A percentile compares a stretch with the other conserved stretches of the same genome.
These are phyloP conservation scores for Penicillium carneum DNA, from an alignment of 2,329 filamentous ascomycete species.

Conservation along the genomic window DNA sequence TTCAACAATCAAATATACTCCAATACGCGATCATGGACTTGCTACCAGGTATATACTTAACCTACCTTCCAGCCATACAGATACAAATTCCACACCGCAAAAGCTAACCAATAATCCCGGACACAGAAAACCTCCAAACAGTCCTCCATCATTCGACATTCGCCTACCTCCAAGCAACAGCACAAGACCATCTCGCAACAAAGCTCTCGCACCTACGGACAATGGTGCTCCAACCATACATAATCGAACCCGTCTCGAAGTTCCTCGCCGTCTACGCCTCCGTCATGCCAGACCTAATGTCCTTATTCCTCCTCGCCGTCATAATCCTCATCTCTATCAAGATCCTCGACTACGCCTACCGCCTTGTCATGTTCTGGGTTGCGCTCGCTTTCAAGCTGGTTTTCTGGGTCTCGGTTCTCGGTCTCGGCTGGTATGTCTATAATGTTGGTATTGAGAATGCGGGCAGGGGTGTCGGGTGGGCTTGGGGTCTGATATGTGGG, in stretches of 20 bases:
- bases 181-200: constrained; percentile 29
- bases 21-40: constrained; percentile 27
- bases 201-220: constrained; percentile 40
- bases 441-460: constrained; percentile 45
- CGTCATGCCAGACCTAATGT: constrained; percentile 46
- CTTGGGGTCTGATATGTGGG: constrained; percentile 70
- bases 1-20: neutral
- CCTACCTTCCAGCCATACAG: neutral
- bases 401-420: constrained; percentile 69
- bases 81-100: neutral
- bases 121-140: constrained; percentile 34
- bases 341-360: constrained; percentile 72
- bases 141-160: constrained; percentile 29
- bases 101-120: constrained; percentile 16
- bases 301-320: constrained; percentile 60
- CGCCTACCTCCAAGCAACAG: constrained; percentile 29
- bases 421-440: constrained; percentile 64
- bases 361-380: constrained; percentile 79
- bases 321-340: constrained; percentile 69
- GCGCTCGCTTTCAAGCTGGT: constrained; percentile 67
- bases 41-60: constrained; percentile 28
- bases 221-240: constrained; percentile 59
- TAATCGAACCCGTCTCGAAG: constrained; percentile 51
- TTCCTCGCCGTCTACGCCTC: constrained; percentile 43
- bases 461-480: constrained; percentile 52